A percentile compares a stretch with the other conserved stretches of the same genome.
Conservation (phyloP, 306 rosid genomes). For the Ormosia semicastrata region DNA sequence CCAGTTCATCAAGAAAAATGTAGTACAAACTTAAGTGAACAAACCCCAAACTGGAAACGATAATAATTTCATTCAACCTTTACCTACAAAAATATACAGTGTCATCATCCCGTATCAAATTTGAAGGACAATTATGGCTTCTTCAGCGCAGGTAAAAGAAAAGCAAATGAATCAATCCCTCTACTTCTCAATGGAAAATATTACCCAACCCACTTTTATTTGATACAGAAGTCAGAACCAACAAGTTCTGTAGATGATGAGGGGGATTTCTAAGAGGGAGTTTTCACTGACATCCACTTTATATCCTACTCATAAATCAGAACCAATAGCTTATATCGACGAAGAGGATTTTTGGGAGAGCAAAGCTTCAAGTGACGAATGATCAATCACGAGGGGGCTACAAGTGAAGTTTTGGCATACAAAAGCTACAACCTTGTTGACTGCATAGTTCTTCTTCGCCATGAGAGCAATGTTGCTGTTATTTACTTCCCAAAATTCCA, state of each 20-base stretch:
- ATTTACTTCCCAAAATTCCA: slow-evolving; percentile 81
- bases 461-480: slow-evolving; percentile 67
- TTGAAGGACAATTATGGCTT: background rate
- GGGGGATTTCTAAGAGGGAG: background rate
- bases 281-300: background rate
- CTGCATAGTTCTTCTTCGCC: slow-evolving; percentile 58
- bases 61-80: background rate
- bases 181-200: background rate
- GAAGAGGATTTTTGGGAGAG: slow-evolving; percentile 43
- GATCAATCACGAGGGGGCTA: slow-evolving; percentile 57
- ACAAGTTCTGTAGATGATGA: slow-evolving; percentile 1
- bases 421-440: slow-evolving; percentile 63
- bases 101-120: background rate
- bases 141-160: background rate
- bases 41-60: background rate
- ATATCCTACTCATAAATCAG: background rate
- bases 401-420: slow-evolving; percentile 91
- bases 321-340: slow-evolving; percentile 9
- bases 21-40: background rate
- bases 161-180: background rate
- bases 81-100: background rate
- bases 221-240: slow-evolving; percentile 1
- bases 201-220: background rate
- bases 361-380: slow-evolving; percentile 50
- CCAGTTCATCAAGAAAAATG: background rate